These are phyloP conservation scores for Postia placenta DNA, from an alignment of 768 basidiomycete species.

Conservation along the genomic window DNA sequence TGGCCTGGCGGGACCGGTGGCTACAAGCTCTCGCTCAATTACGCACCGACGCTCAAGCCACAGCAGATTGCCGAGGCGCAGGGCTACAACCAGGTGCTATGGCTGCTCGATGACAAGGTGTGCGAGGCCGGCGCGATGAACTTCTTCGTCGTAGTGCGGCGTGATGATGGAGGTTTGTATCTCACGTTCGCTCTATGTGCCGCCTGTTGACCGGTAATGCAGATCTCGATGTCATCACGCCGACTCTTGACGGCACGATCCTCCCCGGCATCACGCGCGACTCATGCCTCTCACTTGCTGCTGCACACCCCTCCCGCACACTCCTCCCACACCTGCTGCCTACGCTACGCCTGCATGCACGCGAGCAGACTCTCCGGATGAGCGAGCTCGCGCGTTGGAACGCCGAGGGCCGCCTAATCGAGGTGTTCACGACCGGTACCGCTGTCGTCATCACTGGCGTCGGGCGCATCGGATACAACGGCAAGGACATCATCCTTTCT, in stretches of 20 bases:
- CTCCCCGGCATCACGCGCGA: conserved; percentile 90
- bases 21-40: conserved; percentile 46
- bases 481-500: conserved; percentile 57
- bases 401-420: conserved; percentile 59
- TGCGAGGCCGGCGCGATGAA: conserved; percentile 51
- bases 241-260: conserved; percentile 87
- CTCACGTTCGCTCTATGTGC: no score
- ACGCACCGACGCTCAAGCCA: conserved; percentile 35
- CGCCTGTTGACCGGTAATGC: background rate
- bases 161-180: conserved; percentile 34
- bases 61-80: conserved; percentile 42
- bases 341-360: conserved; percentile 32
- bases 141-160: conserved; percentile 42
- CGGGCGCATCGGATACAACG: conserved; percentile 67
- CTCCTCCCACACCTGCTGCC: conserved; percentile 37
- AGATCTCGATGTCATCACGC: conserved; percentile 83
- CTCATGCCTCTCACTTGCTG: conserved; percentile 68
- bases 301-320: conserved; percentile 42
- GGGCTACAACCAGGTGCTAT: conserved; percentile 52
- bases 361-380: conserved; percentile 41
- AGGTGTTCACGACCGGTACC: conserved; percentile 83
- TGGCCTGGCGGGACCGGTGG: conserved; percentile 52
- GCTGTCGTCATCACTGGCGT: conserved; percentile 74
- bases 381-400: conserved; percentile 37
- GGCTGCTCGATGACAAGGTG: conserved; percentile 40